phyloP scores from a whole-genome alignment of 768 basidiomycete species.

The Phylloporus arenicola region DNA sequence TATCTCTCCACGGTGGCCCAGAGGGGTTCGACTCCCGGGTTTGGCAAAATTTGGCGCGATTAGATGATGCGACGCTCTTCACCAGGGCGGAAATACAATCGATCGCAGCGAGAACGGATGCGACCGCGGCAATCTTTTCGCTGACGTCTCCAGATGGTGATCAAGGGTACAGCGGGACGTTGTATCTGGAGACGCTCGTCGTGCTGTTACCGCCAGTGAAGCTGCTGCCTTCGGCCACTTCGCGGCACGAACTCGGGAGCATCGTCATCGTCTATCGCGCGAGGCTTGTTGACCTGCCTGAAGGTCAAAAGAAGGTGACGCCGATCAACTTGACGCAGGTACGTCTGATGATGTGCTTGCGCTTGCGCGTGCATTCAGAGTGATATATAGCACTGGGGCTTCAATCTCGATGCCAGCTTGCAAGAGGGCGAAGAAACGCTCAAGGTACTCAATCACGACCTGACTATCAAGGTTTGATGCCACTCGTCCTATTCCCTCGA shows the following conservation, averaged over 20 bases:
- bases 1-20: constrained; percentile 71
- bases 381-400: constrained; percentile 65
- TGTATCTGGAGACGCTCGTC: constrained; percentile 55
- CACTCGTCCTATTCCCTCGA: background rate
- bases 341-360: constrained; percentile 9
- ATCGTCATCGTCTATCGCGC: constrained; percentile 66
- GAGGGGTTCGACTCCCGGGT: constrained; percentile 54
- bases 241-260: constrained; percentile 55
- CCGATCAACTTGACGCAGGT: constrained; percentile 77
- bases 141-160: constrained; percentile 58
- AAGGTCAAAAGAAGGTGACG: constrained; percentile 45
- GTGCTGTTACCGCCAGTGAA: constrained; percentile 40
- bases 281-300: constrained; percentile 45
- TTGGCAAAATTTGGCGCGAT: constrained; percentile 44
- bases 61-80: constrained; percentile 47
- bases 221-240: constrained; percentile 20
- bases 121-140: constrained; percentile 47
- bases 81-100: constrained; percentile 46
- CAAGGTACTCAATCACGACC: constrained; percentile 46
- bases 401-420: constrained; percentile 71
- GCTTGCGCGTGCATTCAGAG: background rate
- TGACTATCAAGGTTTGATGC: constrained; percentile 34
- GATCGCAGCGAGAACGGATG: constrained; percentile 30
- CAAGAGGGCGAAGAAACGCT: constrained; percentile 37
- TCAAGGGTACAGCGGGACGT: constrained; percentile 63